Evolutionary conservation across 805 yeast species (phyloP).

Genomic region (Metschnikowia lachancei): DNA sequence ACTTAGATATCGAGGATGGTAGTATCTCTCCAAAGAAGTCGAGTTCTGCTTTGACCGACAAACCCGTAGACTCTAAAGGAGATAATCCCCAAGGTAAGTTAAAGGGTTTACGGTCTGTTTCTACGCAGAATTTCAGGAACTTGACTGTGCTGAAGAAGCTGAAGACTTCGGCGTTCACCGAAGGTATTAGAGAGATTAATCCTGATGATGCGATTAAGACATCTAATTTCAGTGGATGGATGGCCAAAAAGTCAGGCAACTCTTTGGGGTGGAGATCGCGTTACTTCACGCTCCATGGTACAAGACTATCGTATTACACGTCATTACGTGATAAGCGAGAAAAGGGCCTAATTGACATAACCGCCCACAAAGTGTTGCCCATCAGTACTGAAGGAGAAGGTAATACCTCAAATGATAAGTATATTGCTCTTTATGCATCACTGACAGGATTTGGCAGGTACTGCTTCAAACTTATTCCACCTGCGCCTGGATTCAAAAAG

Average conservation of each 20-base stretch:
- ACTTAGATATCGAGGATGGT: slow-evolving; percentile 33
- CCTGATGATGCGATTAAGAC: slow-evolving; percentile 76
- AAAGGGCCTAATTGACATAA: slow-evolving; percentile 91
- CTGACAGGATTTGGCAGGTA: slow-evolving; percentile 91
- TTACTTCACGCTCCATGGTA: slow-evolving; percentile 83
- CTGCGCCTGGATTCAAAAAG: slow-evolving; percentile 94
- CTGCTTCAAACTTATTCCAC: slow-evolving; percentile 91
- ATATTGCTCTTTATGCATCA: slow-evolving; percentile 85
- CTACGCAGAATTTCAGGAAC: slow-evolving; percentile 49
- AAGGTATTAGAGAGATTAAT: slow-evolving; percentile 75
- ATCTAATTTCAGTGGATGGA: slow-evolving; percentile 88
- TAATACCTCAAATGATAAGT: slow-evolving; percentile 68
- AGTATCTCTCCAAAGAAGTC: slow-evolving; percentile 37
- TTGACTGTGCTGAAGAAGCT: slow-evolving; percentile 51
- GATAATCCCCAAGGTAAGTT: slow-evolving; percentile 28
- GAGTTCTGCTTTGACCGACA: slow-evolving; percentile 34
- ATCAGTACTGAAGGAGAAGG: slow-evolving; percentile 38
- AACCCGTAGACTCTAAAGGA: slow-evolving; percentile 2
- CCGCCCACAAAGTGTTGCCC: slow-evolving; percentile 89
- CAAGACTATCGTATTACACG: slow-evolving; percentile 84
- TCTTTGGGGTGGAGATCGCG: slow-evolving; percentile 87
- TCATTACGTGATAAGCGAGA: slow-evolving; percentile 77
- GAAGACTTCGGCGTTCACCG: slow-evolving; percentile 77
- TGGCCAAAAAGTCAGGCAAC: slow-evolving; percentile 83
- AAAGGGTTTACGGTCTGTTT: slow-evolving; percentile 52